Percentiles rank a stretch among this genome's conserved stretches.
Evolutionary conservation across 495 filamentous ascomycete species (phyloP).

Genomic region (Massariosphaeria phaeospora): DNA sequence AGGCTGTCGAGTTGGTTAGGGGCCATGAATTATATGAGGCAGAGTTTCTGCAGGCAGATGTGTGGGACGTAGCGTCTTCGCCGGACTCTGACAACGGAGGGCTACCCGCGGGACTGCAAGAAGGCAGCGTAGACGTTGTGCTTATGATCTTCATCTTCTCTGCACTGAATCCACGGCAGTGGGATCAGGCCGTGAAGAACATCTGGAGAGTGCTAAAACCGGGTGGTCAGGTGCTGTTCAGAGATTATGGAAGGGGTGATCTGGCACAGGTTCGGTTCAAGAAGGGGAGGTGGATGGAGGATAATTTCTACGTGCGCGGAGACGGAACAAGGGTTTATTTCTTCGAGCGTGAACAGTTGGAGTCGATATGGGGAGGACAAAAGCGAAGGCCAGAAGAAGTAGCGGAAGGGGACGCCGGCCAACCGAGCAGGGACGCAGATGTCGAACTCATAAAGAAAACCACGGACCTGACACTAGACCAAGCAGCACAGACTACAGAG

Average conservation of each 20-base stretch:
- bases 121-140: constrained; percentile 78
- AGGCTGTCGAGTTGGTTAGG: constrained; percentile 84
- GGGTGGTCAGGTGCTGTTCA: constrained; percentile 83
- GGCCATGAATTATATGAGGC: constrained; percentile 60
- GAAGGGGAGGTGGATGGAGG: constrained; percentile 83
- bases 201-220: constrained; percentile 76
- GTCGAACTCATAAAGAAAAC: neutral
- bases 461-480: constrained; percentile 6
- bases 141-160: constrained; percentile 97
- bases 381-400: constrained; percentile 19
- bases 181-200: constrained; percentile 76
- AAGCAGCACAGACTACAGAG: constrained; percentile 9
- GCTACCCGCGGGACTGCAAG: constrained; percentile 69
- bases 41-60: constrained; percentile 70
- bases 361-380: constrained; percentile 73
- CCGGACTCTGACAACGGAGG: constrained; percentile 32
- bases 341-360: constrained; percentile 80
- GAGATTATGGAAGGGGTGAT: constrained; percentile 93
- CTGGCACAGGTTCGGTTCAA: constrained; percentile 95
- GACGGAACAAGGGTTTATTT: constrained; percentile 98
- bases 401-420: constrained; percentile 15
- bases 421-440: constrained; percentile 9
- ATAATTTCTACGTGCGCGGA: constrained; percentile 94
- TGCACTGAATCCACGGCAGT: constrained; percentile 77
- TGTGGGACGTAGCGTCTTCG: constrained; percentile 80